A percentile compares a stretch with the other conserved stretches of the same genome.
phyloP scores from a whole-genome alignment of 2,329 filamentous ascomycete species.

The Aspergillus sp. region DNA sequence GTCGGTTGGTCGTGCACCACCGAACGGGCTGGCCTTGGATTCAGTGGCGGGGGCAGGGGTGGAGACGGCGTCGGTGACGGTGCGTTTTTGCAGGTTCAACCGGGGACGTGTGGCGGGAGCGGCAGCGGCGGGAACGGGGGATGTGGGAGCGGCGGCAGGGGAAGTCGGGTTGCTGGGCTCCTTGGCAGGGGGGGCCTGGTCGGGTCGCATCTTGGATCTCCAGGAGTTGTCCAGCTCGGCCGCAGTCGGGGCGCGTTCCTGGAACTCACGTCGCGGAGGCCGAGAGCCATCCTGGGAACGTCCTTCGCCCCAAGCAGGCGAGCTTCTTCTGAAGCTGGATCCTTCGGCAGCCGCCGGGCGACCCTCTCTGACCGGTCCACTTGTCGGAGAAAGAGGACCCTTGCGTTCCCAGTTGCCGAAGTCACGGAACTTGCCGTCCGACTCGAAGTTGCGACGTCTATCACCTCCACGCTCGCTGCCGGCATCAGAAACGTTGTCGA shows the following conservation, averaged over 20 bases:
- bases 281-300: slow-evolving; percentile 73
- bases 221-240: slow-evolving; percentile 92
- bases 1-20: slow-evolving; percentile 89
- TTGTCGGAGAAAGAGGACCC: slow-evolving; percentile 77
- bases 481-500: slow-evolving; percentile 55
- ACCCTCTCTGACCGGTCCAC: slow-evolving; percentile 56
- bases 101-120: slow-evolving; percentile 69
- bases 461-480: slow-evolving; percentile 65
- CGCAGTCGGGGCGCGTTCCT: slow-evolving; percentile 74
- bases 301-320: slow-evolving; percentile 72
- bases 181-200: slow-evolving; percentile 66
- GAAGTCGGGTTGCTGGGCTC: slow-evolving; percentile 75
- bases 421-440: slow-evolving; percentile 75
- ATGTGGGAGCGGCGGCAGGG: slow-evolving; percentile 64
- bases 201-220: slow-evolving; percentile 89
- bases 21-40: slow-evolving; percentile 88
- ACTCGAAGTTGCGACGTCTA: slow-evolving; percentile 64
- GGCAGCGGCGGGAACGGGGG: slow-evolving; percentile 38
- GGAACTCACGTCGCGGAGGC: slow-evolving; percentile 75
- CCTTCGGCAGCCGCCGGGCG: slow-evolving; percentile 62
- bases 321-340: slow-evolving; percentile 61
- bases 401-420: slow-evolving; percentile 93
- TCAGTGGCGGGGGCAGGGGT: slow-evolving; percentile 52
- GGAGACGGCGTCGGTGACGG: slow-evolving; percentile 72
- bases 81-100: slow-evolving; percentile 87